Conservation (phyloP, 805 yeast species). For the Komagataella kurtzmanii region DNA sequence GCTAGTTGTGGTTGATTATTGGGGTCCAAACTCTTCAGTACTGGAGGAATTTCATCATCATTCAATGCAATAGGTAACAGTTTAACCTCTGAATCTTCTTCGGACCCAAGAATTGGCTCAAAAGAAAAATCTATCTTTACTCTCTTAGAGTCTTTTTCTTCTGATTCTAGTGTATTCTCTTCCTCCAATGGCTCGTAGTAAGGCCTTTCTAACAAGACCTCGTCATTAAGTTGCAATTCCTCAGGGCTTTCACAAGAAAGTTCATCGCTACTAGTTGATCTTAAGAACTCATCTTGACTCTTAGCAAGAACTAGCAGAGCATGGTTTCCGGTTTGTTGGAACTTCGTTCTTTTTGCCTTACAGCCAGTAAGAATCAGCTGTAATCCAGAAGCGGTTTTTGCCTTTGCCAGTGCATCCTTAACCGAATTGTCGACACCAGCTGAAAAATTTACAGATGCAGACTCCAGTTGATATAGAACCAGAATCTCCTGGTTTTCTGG, state of each 20-base stretch:
- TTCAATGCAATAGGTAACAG: slow-evolving; percentile 51
- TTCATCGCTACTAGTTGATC: slow-evolving; percentile 5
- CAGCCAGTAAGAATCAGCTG: slow-evolving; percentile 72
- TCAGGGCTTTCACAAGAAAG: slow-evolving; percentile 29
- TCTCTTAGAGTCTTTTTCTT: slow-evolving; percentile 22
- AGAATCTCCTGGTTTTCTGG: slow-evolving; percentile 20
- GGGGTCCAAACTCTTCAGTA: slow-evolving; percentile 49
- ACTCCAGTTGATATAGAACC: slow-evolving; percentile 47
- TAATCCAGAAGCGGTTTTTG: slow-evolving; percentile 45
- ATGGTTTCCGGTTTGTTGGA: slow-evolving; percentile 58
- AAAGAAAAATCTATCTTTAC: slow-evolving; percentile 25
- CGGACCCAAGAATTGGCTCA: slow-evolving; percentile 4
- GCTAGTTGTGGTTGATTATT: slow-evolving; percentile 67
- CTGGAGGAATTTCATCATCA: slow-evolving; percentile 49
- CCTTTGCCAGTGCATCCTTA: slow-evolving; percentile 38
- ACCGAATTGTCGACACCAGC: slow-evolving; percentile 53
- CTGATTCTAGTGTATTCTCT: slow-evolving; percentile 21
- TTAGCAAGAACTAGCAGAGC: slow-evolving; percentile 69
- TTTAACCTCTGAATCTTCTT: slow-evolving; percentile 17
- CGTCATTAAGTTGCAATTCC: slow-evolving; percentile 55
- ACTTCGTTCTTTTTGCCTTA: slow-evolving; percentile 77
- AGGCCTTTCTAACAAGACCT: slow-evolving; percentile 65
- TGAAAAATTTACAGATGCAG: slow-evolving; percentile 48
- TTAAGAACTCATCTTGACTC: slow-evolving; percentile 17
- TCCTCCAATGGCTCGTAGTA: slow-evolving; percentile 47